phyloP scores from a whole-genome alignment of 2,329 filamentous ascomycete species.

The Gaeumannomyces sp. region DNA sequence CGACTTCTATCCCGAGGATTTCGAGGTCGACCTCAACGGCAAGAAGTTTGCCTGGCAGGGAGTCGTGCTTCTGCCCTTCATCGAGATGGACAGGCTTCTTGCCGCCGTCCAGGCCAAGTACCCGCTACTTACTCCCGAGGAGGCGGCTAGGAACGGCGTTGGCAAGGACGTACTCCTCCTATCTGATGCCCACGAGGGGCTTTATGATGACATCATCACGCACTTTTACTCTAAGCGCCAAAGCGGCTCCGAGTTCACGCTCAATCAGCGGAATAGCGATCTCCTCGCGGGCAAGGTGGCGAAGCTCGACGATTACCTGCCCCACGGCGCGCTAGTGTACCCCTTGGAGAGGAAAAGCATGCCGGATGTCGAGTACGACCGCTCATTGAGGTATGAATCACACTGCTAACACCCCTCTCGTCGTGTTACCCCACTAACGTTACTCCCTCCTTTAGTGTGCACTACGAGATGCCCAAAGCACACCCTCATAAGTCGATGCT shows the following conservation, averaged over 20 bases:
- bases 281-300: conserved; percentile 75
- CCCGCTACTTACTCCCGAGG: conserved; percentile 68
- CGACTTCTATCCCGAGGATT: conserved; percentile 95
- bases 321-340: conserved; percentile 74
- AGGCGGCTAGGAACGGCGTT: conserved; percentile 68
- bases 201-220: conserved; percentile 78
- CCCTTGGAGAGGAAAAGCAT: conserved; percentile 66
- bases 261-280: conserved; percentile 69
- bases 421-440: neutral
- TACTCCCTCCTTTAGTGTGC: conserved; percentile 53
- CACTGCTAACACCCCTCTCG: neutral
- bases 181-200: conserved; percentile 68
- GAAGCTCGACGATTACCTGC: conserved; percentile 78
- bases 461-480: conserved; percentile 72
- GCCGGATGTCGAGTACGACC: conserved; percentile 76
- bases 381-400: conserved; percentile 67
- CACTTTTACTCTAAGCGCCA: conserved; percentile 93
- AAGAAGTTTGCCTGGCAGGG: conserved; percentile 99
- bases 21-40: conserved; percentile 87
- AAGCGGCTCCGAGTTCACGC: conserved; percentile 56
- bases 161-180: conserved; percentile 80
- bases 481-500: conserved; percentile 91
- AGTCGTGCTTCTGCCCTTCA: conserved; percentile 88
- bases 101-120: conserved; percentile 79
- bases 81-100: conserved; percentile 83